phyloP scores from a whole-genome alignment of 306 rosid genomes.

The Gleditsia sinensis region DNA sequence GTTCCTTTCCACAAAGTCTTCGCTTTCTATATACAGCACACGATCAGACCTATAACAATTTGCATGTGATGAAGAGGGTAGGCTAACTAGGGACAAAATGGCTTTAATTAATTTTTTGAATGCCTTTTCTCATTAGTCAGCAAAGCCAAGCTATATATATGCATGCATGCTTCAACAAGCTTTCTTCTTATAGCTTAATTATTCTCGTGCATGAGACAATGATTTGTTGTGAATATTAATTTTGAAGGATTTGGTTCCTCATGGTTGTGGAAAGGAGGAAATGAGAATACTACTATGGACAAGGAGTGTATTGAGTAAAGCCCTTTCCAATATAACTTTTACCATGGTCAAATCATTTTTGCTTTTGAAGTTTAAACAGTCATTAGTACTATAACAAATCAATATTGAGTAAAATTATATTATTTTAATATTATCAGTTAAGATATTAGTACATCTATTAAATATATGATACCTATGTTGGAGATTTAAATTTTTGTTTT shows the following conservation, averaged over 20 bases:
- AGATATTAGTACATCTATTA: too few relatives aligned
- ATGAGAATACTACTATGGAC: too few relatives aligned
- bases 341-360: too few relatives aligned
- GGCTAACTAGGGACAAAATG: background rate
- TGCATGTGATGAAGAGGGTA: background rate
- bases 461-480: too few relatives aligned
- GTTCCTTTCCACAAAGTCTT: slow-evolving; percentile 4
- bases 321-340: too few relatives aligned
- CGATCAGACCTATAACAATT: background rate
- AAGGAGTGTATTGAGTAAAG: too few relatives aligned
- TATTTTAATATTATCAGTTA: too few relatives aligned
- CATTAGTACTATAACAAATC: too few relatives aligned
- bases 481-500: too few relatives aligned
- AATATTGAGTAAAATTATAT: too few relatives aligned
- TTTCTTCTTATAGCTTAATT: background rate
- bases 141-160: background rate
- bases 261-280: background rate
- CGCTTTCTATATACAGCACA: slow-evolving; percentile 1
- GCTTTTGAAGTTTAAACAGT: too few relatives aligned
- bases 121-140: background rate
- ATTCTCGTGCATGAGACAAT: background rate
- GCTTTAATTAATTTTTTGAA: background rate
- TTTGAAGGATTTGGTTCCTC: background rate
- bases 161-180: background rate
- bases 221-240: background rate